Percentiles rank a stretch among this genome's conserved stretches.
These are phyloP conservation scores for Musa beccarii DNA, from an alignment of 176 grass and related monocot species.

Conservation along the genomic window DNA sequence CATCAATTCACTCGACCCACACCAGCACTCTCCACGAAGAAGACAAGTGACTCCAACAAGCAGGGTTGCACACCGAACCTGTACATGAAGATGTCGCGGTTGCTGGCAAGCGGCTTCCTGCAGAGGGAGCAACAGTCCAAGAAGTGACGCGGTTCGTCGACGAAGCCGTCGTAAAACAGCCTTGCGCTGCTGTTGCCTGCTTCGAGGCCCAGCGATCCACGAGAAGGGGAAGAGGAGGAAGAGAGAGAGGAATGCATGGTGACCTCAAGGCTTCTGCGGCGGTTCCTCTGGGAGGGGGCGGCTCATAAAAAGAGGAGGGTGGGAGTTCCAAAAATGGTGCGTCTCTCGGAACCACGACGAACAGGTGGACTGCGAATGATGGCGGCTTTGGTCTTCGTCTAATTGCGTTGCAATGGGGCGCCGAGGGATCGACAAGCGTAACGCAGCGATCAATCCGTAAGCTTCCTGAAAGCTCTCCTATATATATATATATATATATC, in stretches of 20 bases:
- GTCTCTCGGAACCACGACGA: background rate
- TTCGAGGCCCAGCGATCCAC: background rate
- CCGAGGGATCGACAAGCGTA: no score
- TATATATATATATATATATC: no score
- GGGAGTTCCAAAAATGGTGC: background rate
- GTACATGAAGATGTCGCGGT: conserved; percentile 1
- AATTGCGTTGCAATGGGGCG: no score
- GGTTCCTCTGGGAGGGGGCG: no score
- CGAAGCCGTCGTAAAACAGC: background rate
- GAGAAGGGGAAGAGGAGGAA: background rate
- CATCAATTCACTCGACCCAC: background rate
- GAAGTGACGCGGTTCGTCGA: background rate
- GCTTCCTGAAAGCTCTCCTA: background rate
- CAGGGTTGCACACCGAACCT: background rate
- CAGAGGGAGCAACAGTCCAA: background rate
- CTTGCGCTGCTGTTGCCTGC: background rate
- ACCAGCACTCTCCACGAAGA: background rate
- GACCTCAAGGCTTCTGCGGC: background rate
- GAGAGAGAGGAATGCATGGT: background rate
- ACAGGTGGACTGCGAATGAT: background rate
- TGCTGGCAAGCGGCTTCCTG: background rate
- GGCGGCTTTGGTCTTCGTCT: no score
- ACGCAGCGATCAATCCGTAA: no score
- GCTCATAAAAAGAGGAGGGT: background rate
- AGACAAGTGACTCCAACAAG: background rate